Evolutionary conservation across 306 rosid genomes (phyloP).

Genomic region (Vicia faba): DNA sequence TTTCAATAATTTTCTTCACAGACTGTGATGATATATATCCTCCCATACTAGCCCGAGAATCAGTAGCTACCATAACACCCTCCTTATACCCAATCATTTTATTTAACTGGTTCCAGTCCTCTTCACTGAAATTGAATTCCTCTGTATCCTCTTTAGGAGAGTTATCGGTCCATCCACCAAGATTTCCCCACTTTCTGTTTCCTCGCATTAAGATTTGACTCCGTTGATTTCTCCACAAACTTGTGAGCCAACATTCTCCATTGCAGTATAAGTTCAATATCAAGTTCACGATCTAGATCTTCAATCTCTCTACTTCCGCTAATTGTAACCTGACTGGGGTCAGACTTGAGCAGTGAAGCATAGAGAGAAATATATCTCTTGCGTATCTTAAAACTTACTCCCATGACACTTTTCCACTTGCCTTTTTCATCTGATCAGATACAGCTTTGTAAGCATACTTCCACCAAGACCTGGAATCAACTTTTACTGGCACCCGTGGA

Average conservation of each 20-base stretch:
- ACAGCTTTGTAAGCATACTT: conserved; percentile 82
- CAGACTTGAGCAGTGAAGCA: conserved; percentile 87
- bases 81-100: conserved; percentile 94
- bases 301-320: conserved; percentile 75
- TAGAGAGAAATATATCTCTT: conserved; percentile 76
- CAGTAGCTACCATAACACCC: no score
- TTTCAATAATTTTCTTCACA: no score
- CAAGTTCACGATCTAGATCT: conserved; percentile 84
- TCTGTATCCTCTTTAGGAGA: conserved; percentile 70
- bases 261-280: conserved; percentile 87
- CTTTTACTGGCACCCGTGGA: conserved; percentile 70
- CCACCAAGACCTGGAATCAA: conserved; percentile 90
- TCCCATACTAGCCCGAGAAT: no score
- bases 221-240: conserved; percentile 68
- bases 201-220: conserved; percentile 53
- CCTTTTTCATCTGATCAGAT: conserved; percentile 88
- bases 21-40: no score
- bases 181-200: conserved; percentile 65
- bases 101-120: conserved; percentile 88
- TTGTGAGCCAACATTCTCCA: conserved; percentile 99
- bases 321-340: conserved; percentile 66
- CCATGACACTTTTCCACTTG: conserved; percentile 97
- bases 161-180: conserved; percentile 82
- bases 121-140: conserved; percentile 72
- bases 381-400: conserved; percentile 89